A percentile compares a stretch with the other conserved stretches of the same genome.
Evolutionary conservation across 441 rosid genomes (phyloP).

Genomic region (Breynia disticha): DNA sequence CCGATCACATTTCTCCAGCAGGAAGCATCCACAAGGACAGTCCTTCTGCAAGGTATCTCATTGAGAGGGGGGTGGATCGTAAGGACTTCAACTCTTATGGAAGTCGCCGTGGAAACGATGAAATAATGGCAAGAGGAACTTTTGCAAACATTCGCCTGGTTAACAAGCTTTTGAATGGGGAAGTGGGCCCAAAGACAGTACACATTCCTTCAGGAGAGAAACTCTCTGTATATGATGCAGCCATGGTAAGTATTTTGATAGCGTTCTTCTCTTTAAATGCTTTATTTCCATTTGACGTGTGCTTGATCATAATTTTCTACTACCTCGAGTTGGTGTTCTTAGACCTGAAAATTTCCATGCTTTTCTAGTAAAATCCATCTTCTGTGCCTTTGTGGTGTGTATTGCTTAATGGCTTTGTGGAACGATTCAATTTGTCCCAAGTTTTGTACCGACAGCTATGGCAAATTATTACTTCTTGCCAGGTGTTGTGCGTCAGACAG

Average conservation of each 20-base stretch:
- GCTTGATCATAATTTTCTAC: too few relatives aligned
- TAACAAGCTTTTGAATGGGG: constrained; percentile 91
- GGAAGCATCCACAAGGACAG: constrained; percentile 11
- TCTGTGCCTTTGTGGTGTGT: too few relatives aligned
- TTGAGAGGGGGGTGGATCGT: constrained; percentile 76
- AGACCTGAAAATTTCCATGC: too few relatives aligned
- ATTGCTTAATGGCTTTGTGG: too few relatives aligned
- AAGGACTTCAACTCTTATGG: constrained; percentile 95
- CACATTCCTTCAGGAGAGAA: constrained; percentile 34
- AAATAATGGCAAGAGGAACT: constrained; percentile 97
- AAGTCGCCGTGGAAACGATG: constrained; percentile 97
- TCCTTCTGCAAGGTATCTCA: constrained; percentile 84
- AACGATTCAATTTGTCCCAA: too few relatives aligned
- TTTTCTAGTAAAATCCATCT: too few relatives aligned
- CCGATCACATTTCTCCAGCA: constrained; percentile 28
- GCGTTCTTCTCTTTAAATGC: too few relatives aligned
- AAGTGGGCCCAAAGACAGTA: constrained; percentile 44
- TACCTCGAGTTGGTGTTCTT: too few relatives aligned
- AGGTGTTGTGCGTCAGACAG: neutral
- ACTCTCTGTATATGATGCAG: constrained; percentile 22
- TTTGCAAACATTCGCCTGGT: constrained; percentile 94
- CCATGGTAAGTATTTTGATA: too few relatives aligned
- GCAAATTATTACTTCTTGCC: neutral
- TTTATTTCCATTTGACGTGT: too few relatives aligned
- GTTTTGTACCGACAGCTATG: too few relatives aligned